These are phyloP conservation scores for Russula sp. DNA, from an alignment of 768 basidiomycete species.

Conservation along the genomic window DNA sequence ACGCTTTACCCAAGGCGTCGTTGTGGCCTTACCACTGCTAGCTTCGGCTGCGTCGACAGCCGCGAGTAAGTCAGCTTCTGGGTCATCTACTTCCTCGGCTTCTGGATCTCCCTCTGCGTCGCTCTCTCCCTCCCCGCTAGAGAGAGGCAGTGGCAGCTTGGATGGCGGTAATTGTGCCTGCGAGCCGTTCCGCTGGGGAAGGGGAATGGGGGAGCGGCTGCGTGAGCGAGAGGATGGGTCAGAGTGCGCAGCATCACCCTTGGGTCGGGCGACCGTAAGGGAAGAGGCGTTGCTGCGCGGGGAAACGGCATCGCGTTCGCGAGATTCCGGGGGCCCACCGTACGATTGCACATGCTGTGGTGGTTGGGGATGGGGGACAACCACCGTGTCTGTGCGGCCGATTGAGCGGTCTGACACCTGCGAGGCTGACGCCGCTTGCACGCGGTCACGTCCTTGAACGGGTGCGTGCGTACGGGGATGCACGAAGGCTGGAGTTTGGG, in stretches of 20 bases:
- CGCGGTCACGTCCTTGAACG: slow-evolving; percentile 12
- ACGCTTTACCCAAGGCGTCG: slow-evolving; percentile 18
- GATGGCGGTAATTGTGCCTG: slow-evolving; percentile 10
- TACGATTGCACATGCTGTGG: slow-evolving; percentile 8
- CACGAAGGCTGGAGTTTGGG: slow-evolving; percentile 21
- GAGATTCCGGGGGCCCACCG: slow-evolving; percentile 5
- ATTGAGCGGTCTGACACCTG: slow-evolving; percentile 18
- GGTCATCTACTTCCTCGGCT: slow-evolving; percentile 31
- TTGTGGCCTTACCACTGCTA: slow-evolving; percentile 24
- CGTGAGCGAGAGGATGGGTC: slow-evolving; percentile 21
- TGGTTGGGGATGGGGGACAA: slow-evolving; percentile 8
- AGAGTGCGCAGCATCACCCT: slow-evolving; percentile 28
- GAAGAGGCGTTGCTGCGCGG: slow-evolving; percentile 38
- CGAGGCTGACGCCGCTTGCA: not conserved
- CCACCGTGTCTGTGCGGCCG: slow-evolving; percentile 20
- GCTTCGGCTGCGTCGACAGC: slow-evolving; percentile 39
- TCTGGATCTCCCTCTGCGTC: slow-evolving; percentile 36
- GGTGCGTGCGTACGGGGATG: slow-evolving; percentile 11
- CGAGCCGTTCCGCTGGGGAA: slow-evolving; percentile 16
- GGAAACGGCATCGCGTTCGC: slow-evolving; percentile 18
- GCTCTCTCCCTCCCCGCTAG: slow-evolving; percentile 33
- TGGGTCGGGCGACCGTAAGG: slow-evolving; percentile 11
- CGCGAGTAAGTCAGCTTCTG: slow-evolving; percentile 34
- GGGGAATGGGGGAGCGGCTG: slow-evolving; percentile 12
- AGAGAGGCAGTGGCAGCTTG: slow-evolving; percentile 5